Conservation (phyloP, 768 basidiomycete species). For the Saitozyma podzolica region DNA sequence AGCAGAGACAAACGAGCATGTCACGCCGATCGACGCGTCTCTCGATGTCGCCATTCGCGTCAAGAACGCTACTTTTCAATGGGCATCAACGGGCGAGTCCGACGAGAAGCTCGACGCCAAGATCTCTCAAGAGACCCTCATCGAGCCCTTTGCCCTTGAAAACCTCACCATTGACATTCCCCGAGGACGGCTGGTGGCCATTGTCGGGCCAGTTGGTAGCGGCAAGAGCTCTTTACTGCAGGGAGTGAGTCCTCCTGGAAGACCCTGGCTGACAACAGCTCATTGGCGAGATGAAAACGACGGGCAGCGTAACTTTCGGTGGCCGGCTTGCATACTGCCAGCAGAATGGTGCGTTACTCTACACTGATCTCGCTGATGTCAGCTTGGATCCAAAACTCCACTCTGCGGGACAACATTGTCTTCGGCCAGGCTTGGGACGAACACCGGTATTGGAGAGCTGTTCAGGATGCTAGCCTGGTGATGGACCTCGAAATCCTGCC, state of each 20-base stretch:
- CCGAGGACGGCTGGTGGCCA: slow-evolving; percentile 63
- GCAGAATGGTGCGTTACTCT: slow-evolving; percentile 55
- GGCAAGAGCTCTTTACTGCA: slow-evolving; percentile 59
- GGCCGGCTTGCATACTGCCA: slow-evolving; percentile 69
- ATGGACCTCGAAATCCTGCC: slow-evolving; percentile 67
- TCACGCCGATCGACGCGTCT: slow-evolving; percentile 56
- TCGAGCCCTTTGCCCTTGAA: slow-evolving; percentile 59
- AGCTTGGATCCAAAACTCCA: slow-evolving; percentile 72
- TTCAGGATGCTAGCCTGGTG: slow-evolving; percentile 63
- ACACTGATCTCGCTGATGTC: slow-evolving; percentile 1
- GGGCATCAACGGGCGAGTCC: slow-evolving; percentile 49
- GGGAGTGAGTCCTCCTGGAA: slow-evolving; percentile 27
- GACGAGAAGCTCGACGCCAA: background rate
- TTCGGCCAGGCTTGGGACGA: slow-evolving; percentile 69
- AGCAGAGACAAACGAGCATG: slow-evolving; percentile 59
- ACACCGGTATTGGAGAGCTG: slow-evolving; percentile 65
- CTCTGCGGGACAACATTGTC: slow-evolving; percentile 65
- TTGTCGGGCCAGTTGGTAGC: slow-evolving; percentile 70
- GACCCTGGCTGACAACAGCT: slow-evolving; percentile 52
- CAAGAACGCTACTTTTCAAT: slow-evolving; percentile 62
- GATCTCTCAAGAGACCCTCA: slow-evolving; percentile 9
- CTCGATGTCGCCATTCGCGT: slow-evolving; percentile 60
- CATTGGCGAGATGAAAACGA: slow-evolving; percentile 67
- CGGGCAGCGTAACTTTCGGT: slow-evolving; percentile 63
- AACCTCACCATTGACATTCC: slow-evolving; percentile 61